These are phyloP conservation scores for Cystobasidium ongulense DNA, from an alignment of 768 basidiomycete genomes.

Conservation along the genomic window DNA sequence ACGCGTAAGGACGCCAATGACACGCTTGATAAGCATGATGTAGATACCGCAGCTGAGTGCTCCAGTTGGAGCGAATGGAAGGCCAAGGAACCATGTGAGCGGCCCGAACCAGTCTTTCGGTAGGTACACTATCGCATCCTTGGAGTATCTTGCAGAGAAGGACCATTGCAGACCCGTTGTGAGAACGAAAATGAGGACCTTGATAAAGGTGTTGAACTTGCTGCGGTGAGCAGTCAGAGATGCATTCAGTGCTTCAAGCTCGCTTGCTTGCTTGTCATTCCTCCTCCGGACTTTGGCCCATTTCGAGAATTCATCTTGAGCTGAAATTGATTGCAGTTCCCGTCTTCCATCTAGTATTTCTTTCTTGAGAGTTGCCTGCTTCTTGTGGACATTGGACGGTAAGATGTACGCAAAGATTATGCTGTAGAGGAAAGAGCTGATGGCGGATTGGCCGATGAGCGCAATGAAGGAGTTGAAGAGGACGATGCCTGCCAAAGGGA, in stretches of 20 bases:
- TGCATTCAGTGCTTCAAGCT: slow-evolving; percentile 71
- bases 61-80: slow-evolving; percentile 88
- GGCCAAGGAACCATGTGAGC: slow-evolving; percentile 72
- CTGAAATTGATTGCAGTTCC: slow-evolving; percentile 78
- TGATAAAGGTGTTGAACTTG: slow-evolving; percentile 64
- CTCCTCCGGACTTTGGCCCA: slow-evolving; percentile 89
- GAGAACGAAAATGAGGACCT: slow-evolving; percentile 62
- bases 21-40: slow-evolving; percentile 22
- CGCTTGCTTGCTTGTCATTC: slow-evolving; percentile 81
- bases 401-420: slow-evolving; percentile 18
- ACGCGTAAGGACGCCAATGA: not conserved
- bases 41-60: slow-evolving; percentile 40
- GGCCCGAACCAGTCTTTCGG: slow-evolving; percentile 86
- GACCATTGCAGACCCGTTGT: slow-evolving; percentile 81
- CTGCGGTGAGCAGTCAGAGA: slow-evolving; percentile 51
- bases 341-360: slow-evolving; percentile 72
- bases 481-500: slow-evolving; percentile 8
- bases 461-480: slow-evolving; percentile 23
- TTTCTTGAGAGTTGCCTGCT: slow-evolving; percentile 65
- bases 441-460: slow-evolving; percentile 16
- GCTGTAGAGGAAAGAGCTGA: slow-evolving; percentile 18
- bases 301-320: slow-evolving; percentile 95
- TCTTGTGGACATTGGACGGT: slow-evolving; percentile 41
- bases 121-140: slow-evolving; percentile 82
- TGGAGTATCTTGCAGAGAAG: slow-evolving; percentile 85